Base-by-base conservation (phyloP, 2,329 filamentous ascomycete species). In the Penicillium vulpinum region DNA sequence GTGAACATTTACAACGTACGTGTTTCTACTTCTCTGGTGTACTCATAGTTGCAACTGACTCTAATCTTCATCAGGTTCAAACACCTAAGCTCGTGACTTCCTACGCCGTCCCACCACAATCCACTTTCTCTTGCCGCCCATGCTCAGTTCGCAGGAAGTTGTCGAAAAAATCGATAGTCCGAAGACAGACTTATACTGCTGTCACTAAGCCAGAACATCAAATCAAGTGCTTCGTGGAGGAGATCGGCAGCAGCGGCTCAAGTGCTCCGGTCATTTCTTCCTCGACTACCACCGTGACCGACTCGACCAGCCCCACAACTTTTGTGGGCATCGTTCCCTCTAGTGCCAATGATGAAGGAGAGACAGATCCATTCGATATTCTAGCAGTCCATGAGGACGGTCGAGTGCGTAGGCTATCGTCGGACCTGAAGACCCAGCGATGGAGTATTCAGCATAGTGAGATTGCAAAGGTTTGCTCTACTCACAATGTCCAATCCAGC, bases 1-100 rank as follows among this genome's bases (percentile, higher is more conserved):
- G 74, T 88, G 48, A 85, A 82, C 61, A 81, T 88, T 35, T 87
- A 87, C 73, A 84, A 85, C 72, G 85, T 87, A 76, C 46, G 72
- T 39, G n/a, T 40, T 5, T 35, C 16, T 33, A n/a, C 15, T 44
- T 43, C 5, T 4, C 22, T 29, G 15, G 6, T 21, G 6, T 28
- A 29, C n/a, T 8, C 16, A n/a, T 4, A 2, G 9, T 49, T 2
- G 11, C 2, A 11, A 45, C 63, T 64, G 53, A 62, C 39, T n/a
- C 38, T 33, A 38, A 39, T 46, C 31, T 70, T 11, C 56, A 29
- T 24, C 41, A 87, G 85, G 74, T 86, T 22, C 83, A 85, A 78
- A 84, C 81, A 50, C 83, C 85, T 9, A 83, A 81, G 63, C 77
- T 85, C 9, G 76, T 85, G 18, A 81, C 83, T 33, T 86, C 85